Base-by-base conservation (phyloP, 495 filamentous ascomycete species). In the Aspergillus saccharolyticus region DNA sequence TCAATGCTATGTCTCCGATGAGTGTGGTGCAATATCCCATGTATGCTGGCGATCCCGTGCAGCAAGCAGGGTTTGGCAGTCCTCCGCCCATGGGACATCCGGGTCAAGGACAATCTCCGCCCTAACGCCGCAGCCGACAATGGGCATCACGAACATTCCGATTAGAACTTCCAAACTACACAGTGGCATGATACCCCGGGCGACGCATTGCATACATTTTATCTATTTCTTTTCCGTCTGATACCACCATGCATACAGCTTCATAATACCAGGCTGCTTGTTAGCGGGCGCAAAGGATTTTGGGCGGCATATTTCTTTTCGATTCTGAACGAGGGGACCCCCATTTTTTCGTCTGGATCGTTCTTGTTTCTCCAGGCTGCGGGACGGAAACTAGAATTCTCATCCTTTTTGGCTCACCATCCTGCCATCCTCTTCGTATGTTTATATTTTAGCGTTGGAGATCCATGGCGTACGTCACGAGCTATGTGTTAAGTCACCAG, bases 231-330 rank as follows among this genome's bases (percentile, higher is more conserved):
- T 65, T 67, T 63, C 53, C n/a, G 22, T 55, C 47, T 65, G 59
- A 20, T 19, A 60, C 61, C 57, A 46, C 17, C 49, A 49, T 52
- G 43, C 58, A 62, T 64, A 60, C 58, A 56, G 62, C 58, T 65
- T 72, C 64, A 64, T 56, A 68, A 67, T 69, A 61, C 63, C 68
- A 73, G 25, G 73, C 71, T 72, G 59, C 61, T 71, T 69, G 74
- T 74, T 70, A 75, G 73, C 73, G 71, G 73, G 73, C 71, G 71
- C 69, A 70, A 66, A 65, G 68, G 70, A 58, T 64, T 64, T 65
- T 57, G 66, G 66, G 66, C 68, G 70, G 73, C 66, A 69, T 70
- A 67, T 69, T 72, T 44, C 57, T 58, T 54, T 45, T 56, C 56
- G 20, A 47, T 59, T 54, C 64, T 22, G n/a, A 58, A 57, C 52